phyloP scores from a whole-genome alignment of 176 grass and related monocot genomes.

The Triticum dicoccoides region DNA sequence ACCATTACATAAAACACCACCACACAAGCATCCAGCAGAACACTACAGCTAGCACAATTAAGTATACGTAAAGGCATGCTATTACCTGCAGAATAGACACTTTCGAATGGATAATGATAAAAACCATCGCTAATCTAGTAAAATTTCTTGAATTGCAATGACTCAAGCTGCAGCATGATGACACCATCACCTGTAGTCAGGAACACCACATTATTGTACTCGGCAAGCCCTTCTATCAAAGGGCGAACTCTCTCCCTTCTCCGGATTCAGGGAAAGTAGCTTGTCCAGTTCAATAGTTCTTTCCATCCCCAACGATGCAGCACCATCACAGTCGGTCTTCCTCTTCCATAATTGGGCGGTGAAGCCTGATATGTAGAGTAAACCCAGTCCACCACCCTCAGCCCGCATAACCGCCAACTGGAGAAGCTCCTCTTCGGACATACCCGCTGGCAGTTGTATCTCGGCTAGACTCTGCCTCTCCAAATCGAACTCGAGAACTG shows the following conservation, averaged over 20 bases:
- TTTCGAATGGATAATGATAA: neutral
- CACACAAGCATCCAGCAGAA: neutral
- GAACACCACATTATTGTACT: neutral
- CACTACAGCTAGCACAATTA: too few relatives aligned
- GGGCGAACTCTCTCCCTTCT: neutral
- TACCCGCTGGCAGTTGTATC: neutral
- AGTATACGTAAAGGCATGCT: neutral
- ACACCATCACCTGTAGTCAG: neutral
- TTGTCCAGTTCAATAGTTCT: neutral
- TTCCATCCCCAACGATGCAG: neutral
- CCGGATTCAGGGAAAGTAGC: neutral
- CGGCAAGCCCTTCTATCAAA: neutral
- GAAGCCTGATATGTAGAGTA: neutral
- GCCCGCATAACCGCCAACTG: too few relatives aligned
- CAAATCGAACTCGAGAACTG: neutral
- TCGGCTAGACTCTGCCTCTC: neutral
- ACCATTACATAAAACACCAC: neutral
- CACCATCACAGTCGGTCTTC: neutral
- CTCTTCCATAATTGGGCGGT: neutral
- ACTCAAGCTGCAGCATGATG: neutral
- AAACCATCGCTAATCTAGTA: neutral
- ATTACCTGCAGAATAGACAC: neutral
- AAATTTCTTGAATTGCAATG: neutral
- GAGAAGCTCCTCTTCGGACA: too few relatives aligned
- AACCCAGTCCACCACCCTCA: too few relatives aligned